Evolutionary conservation across 2,329 filamentous ascomycete species (phyloP).

Genomic region (Fonsecaea pedrosoi): DNA sequence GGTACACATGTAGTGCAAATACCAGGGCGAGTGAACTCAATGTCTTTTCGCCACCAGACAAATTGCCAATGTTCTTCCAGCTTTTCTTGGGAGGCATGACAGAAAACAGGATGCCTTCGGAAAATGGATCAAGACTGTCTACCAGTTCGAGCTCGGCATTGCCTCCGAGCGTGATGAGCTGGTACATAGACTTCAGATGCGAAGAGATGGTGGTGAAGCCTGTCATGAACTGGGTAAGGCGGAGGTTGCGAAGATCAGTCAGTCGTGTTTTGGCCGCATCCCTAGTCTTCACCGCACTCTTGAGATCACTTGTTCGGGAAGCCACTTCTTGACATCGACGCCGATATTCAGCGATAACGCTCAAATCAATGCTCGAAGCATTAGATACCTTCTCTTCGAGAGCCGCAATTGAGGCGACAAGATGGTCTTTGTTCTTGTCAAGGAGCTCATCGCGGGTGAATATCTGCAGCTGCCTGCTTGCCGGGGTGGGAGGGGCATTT

Average conservation of each 20-base stretch:
- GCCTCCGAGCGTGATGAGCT: slow-evolving; percentile 99
- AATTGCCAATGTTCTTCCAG: slow-evolving; percentile 98
- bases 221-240: slow-evolving; percentile 97
- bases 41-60: slow-evolving; percentile 97
- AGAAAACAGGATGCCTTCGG: slow-evolving; percentile 93
- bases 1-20: slow-evolving; percentile 98
- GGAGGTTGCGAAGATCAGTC: slow-evolving; percentile 86
- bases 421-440: slow-evolving; percentile 67
- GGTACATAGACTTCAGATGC: slow-evolving; percentile 98
- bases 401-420: slow-evolving; percentile 69
- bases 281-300: slow-evolving; percentile 75
- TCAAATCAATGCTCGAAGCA: slow-evolving; percentile 78
- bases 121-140: slow-evolving; percentile 94
- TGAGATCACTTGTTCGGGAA: slow-evolving; percentile 81
- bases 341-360: slow-evolving; percentile 87
- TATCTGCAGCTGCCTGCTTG: slow-evolving; percentile 69
- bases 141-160: slow-evolving; percentile 98
- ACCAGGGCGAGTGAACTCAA: slow-evolving; percentile 89
- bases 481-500: slow-evolving; percentile 38
- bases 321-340: slow-evolving; percentile 83
- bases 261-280: slow-evolving; percentile 90
- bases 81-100: slow-evolving; percentile 99
- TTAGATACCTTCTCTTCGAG: slow-evolving; percentile 81
- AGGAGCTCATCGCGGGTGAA: slow-evolving; percentile 76
- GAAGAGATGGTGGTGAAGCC: slow-evolving; percentile 94